These are phyloP conservation scores for Spongospora subterranea DNA, from an alignment of 208 protist genomes.

Conservation along the genomic window DNA sequence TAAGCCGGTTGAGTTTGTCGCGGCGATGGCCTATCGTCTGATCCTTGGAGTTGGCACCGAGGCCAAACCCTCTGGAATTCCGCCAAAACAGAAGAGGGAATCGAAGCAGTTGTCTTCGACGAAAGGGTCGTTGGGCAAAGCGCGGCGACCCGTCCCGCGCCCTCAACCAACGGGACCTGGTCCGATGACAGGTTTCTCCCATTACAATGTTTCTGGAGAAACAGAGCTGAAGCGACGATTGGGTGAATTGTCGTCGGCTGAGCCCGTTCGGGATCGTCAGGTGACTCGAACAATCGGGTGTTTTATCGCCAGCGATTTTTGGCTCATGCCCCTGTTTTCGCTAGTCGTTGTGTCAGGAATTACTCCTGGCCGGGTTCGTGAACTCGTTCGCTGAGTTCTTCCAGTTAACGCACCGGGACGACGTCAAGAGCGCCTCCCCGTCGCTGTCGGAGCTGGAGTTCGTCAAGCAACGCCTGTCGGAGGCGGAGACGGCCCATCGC, in stretches of 20 bases:
- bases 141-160: no score
- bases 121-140: no score
- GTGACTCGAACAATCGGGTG: neutral
- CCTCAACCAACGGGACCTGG: no score
- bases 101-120: no score
- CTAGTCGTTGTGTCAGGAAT: conserved; percentile 52
- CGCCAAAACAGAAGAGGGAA: no score
- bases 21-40: no score
- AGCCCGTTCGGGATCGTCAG: neutral
- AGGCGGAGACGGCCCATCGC: conserved; percentile 58
- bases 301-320: neutral
- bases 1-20: no score
- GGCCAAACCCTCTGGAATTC: no score
- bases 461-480: conserved; percentile 48
- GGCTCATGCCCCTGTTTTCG: neutral
- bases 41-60: no score
- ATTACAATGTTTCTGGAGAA: no score
- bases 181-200: no score
- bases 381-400: conserved; percentile 66
- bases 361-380: conserved; percentile 60
- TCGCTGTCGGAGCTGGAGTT: conserved; percentile 6
- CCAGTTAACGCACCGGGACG: conserved; percentile 60
- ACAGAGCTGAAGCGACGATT: neutral
- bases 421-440: neutral
- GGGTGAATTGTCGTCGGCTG: neutral